Evolutionary conservation across 495 filamentous ascomycete genomes (phyloP), one percentile per base, ranked within the genome.

Genomic region (Hypoxylon trugodes): DNA sequence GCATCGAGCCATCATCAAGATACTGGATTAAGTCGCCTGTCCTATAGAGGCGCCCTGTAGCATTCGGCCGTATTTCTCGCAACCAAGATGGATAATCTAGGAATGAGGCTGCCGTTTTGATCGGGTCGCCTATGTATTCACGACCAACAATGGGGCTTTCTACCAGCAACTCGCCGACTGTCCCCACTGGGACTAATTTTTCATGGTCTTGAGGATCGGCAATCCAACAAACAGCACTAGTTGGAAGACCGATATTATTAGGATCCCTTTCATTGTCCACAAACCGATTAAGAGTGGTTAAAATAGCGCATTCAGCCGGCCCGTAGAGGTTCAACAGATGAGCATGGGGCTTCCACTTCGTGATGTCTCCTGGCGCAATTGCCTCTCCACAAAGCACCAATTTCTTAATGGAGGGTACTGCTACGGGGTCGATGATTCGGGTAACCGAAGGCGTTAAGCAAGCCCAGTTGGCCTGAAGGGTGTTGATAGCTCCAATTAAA

Each of bases 91-190:
- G 78, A 24, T 79, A 66, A 3, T 42, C 24, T 24, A 83, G 50
- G 45, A 75, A 80, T 2, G 69, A 48, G 8, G 42, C 55, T 6
- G 47, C 58, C 6, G 75, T 76, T 42, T 71, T 73, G 8, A 38
- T 62, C 0, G 51, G 15, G 16, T 76, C 68, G 28, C 69, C 60
- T 9, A 59, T 26, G 30, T 60, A 63, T 26, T 56, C 56, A 50
- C 30, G 33, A 22, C 45, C 76, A 21, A 84, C 75, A 6, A 84
- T 68, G 2, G 77, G 79, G 25, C 92, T 92, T 19, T 87, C 87
- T 18, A 95, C 82, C 61, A 88, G 88, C 4, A 96, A 81, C 69
- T 96, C 92, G 5, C 92, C 92, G 22, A 90, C 76, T 8, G 82
- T 82, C 2, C 92, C 92, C 6, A 88, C 79, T 9, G 90, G 73